phyloP scores from a whole-genome alignment of 2,329 filamentous ascomycete genomes.

The Didymella arachidicola region DNA sequence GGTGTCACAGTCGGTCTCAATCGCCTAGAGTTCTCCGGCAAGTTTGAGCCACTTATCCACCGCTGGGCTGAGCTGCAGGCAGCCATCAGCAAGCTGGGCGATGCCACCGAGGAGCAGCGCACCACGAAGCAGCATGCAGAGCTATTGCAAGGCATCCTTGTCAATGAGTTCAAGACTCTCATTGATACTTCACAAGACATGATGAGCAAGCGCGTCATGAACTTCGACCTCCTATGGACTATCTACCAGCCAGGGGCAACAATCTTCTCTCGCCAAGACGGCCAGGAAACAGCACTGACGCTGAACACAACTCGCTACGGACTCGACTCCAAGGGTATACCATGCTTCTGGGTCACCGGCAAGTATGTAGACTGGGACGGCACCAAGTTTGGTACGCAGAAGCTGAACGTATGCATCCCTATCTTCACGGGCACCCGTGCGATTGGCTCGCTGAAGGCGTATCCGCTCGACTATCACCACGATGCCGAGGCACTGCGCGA shows the following conservation, averaged over 20 bases:
- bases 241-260: conserved; percentile 50
- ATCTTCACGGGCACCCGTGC: conserved; percentile 78
- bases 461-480: conserved; percentile 80
- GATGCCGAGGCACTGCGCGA: conserved; percentile 69
- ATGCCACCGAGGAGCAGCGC: conserved; percentile 25
- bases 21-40: conserved; percentile 66
- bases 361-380: conserved; percentile 47
- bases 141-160: conserved; percentile 48
- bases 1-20: conserved; percentile 67
- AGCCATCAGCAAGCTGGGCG: conserved; percentile 14
- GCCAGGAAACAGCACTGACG: conserved; percentile 20
- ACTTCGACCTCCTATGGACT: conserved; percentile 54
- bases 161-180: conserved; percentile 49
- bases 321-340: conserved; percentile 21
- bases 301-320: conserved; percentile 30
- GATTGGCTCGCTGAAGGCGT: conserved; percentile 77
- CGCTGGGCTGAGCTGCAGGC: conserved; percentile 60
- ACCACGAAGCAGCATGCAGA: conserved; percentile 46
- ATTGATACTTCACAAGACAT: conserved; percentile 51
- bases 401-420: conserved; percentile 31
- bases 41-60: conserved; percentile 71
- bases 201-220: conserved; percentile 46
- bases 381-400: conserved; percentile 36
- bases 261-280: conserved; percentile 36
- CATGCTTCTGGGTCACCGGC: conserved; percentile 32